A percentile compares a stretch with the other conserved stretches of the same genome.
phyloP scores from a whole-genome alignment of 345 rosid genomes.

The Sonneratia alba region DNA sequence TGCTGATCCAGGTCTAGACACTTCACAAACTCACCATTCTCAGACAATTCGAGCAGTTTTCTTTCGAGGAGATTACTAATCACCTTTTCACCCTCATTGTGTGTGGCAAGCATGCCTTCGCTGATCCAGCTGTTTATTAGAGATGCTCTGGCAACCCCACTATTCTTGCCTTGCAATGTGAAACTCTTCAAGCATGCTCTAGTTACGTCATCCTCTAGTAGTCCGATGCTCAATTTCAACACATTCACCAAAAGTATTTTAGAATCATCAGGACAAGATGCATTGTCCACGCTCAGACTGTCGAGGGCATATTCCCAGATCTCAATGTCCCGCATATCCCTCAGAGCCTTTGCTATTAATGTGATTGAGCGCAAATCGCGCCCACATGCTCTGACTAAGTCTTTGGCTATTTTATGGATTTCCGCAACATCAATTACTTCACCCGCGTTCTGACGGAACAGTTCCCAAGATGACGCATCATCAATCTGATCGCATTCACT shows the following conservation, averaged over 20 bases:
- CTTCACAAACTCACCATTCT: neutral
- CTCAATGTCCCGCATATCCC: too few species aligned
- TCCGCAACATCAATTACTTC: too few species aligned
- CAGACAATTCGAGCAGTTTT: neutral
- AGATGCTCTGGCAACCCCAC: neutral
- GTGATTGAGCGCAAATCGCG: neutral
- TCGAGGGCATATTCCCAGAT: too few species aligned
- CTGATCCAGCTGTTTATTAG: neutral
- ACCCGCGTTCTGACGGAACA: too few species aligned
- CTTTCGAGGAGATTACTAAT: constrained; percentile 1
- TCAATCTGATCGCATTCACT: too few species aligned
- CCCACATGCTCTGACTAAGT: constrained; percentile 7
- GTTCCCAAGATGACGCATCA: too few species aligned
- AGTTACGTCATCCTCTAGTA: constrained; percentile 7
- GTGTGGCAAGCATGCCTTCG: neutral
- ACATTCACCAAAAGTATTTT: neutral
- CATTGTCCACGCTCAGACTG: neutral
- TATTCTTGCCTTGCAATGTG: neutral
- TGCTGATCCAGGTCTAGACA: neutral
- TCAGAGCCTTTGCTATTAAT: neutral
- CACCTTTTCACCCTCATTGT: neutral
- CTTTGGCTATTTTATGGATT: neutral
- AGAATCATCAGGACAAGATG: neutral
- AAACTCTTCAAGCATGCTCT: constrained; percentile 8
- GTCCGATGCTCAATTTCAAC: constrained; percentile 3